phyloP scores from a whole-genome alignment of 164 flowering plant genomes.

The Berberis vulgaris region DNA sequence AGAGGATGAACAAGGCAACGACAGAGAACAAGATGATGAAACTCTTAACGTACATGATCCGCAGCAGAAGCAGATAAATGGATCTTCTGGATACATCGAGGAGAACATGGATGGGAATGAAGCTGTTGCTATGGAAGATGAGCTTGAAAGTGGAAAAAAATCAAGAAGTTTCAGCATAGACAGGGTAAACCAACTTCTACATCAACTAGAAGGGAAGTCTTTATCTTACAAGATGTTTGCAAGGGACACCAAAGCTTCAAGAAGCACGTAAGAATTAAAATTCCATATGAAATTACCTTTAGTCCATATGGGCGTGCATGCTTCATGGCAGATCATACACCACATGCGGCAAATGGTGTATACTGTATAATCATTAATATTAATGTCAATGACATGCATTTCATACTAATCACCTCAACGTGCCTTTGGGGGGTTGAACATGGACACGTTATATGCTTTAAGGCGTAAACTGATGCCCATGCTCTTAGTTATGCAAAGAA shows the following conservation, averaged over 20 bases:
- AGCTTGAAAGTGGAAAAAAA: slow-evolving; percentile 31
- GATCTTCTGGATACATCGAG: slow-evolving; percentile 13
- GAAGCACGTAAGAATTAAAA: slow-evolving; percentile 57
- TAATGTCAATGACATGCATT: too few relatives aligned
- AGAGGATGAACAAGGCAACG: slow-evolving; percentile 18
- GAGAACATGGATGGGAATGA: slow-evolving; percentile 17
- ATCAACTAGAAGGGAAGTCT: slow-evolving; percentile 69
- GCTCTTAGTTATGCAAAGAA: too few relatives aligned
- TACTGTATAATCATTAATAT: too few relatives aligned
- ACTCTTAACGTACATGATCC: slow-evolving; percentile 5
- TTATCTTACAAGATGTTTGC: slow-evolving; percentile 91
- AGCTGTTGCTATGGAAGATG: slow-evolving; percentile 15
- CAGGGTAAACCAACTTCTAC: slow-evolving; percentile 57
- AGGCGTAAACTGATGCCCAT: too few relatives aligned
- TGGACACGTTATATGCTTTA: too few relatives aligned
- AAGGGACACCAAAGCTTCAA: slow-evolving; percentile 89
- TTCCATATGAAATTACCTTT: background rate
- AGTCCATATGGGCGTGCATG: too few relatives aligned
- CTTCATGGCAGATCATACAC: too few relatives aligned
- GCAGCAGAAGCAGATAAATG: slow-evolving; percentile 11
- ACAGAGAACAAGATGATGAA: slow-evolving; percentile 10
- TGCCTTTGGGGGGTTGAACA: too few relatives aligned
- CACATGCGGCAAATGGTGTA: too few relatives aligned
- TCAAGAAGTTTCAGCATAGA: slow-evolving; percentile 47
- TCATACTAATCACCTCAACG: too few relatives aligned